Conservation (phyloP, 192 early-diverging fungal species). For the Podila minutissima region DNA sequence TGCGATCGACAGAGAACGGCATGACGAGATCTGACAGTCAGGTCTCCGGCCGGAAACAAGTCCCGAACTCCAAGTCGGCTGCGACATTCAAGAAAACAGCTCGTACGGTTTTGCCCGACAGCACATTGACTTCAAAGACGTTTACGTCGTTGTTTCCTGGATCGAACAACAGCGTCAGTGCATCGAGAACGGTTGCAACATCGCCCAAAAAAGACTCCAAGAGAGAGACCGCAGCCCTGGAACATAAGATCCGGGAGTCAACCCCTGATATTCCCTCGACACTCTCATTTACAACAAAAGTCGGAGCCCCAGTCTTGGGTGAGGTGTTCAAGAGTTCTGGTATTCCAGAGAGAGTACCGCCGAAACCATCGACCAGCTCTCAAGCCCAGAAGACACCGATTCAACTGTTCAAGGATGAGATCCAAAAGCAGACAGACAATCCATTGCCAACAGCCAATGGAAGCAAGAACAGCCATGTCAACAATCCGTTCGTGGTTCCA, state of each 20-base stretch:
- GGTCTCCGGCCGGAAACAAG: neutral
- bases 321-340: too few species aligned
- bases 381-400: too few species aligned
- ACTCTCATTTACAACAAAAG: neutral
- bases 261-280: slow-evolving; percentile 3
- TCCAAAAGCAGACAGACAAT: neutral
- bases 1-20: slow-evolving; percentile 6
- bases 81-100: slow-evolving; percentile 17
- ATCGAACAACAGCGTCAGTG: slow-evolving; percentile 1
- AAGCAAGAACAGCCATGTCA: neutral
- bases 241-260: neutral
- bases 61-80: slow-evolving; percentile 10
- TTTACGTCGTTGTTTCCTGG: slow-evolving; percentile 3
- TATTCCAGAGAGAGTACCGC: too few species aligned
- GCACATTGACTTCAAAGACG: slow-evolving; percentile 15
- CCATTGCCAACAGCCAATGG: neutral
- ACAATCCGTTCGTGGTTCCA: slow-evolving; percentile 20
- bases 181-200: neutral
- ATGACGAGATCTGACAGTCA: slow-evolving; percentile 11
- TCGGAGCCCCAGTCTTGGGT: neutral
- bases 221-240: neutral
- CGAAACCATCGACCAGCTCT: too few species aligned
- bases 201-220: slow-evolving; percentile 6
- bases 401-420: too few species aligned
- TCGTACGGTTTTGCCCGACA: slow-evolving; percentile 25